Evolutionary conservation across 192 early-diverging fungal species (phyloP), one percentile per base, ranked within the genome.

Genomic region (Dissophora globulifera): DNA sequence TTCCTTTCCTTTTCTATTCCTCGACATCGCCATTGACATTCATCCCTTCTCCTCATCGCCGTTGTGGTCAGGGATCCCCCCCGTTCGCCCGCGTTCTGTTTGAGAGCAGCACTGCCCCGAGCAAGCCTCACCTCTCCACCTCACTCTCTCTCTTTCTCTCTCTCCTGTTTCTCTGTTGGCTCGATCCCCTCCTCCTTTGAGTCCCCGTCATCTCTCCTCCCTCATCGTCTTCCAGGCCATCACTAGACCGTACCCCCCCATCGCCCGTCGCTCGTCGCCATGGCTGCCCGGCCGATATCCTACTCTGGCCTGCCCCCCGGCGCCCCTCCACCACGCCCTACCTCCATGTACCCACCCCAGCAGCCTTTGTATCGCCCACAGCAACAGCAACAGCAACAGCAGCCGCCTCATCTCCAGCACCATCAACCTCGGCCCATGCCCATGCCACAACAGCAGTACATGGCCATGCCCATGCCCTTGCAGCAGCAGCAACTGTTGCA

Each of bases 281-380:
- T 75, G 62, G 70, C 70, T 46, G 70, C 70, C 20, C 26, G 70
- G 62, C 70, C 70, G 35, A 65, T 75, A 57, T 57, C 62, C 41
- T 64, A 64, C 57, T 49, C 29, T 20, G 70, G 70, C 45, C 62
- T 56, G 30, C 51, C 62, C 15, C 67, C 67, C n/a, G 67, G 67
- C 29, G 48, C 20, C 2, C 56, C 56, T 35, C 67, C 67, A 2
- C 49, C 57, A n/a, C 70, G 70, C 29, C 70, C 62, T 13, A 48
- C 50, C 31, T 62, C 56, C 51, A 55, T 75, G 62, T 65, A 75
- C 32, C 70, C 70, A 29, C 46, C 69, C 8, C 60, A 63, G 52
- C 55, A 70, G 17, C 68, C 62, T 6, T 12, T 59, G 15, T 75
- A 75, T 35, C 70, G 54, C 20, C 62, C 56, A 46, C 60, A 64